Evolutionary conservation across 495 filamentous ascomycete genomes (phyloP).

Genomic region (Aspergillus bertholletiae): DNA sequence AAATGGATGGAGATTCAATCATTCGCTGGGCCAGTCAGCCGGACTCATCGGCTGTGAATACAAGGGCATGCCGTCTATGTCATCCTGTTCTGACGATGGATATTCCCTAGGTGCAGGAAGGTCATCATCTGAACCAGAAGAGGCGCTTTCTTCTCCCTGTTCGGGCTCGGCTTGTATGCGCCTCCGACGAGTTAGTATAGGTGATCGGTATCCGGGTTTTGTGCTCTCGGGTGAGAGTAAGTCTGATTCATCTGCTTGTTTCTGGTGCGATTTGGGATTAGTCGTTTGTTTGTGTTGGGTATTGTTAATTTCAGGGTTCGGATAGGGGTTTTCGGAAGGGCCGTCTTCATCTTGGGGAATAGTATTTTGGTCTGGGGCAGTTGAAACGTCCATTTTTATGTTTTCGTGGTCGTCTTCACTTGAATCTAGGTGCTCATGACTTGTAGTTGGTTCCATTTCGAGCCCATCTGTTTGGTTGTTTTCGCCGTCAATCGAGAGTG

Average conservation of each 20-base stretch:
- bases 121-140: conserved; percentile 1
- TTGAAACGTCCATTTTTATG: conserved; percentile 11
- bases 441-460: not conserved
- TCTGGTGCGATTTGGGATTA: not conserved
- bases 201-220: not conserved
- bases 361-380: not conserved
- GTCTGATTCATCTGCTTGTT: not conserved
- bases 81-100: not conserved
- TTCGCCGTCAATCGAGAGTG: not conserved
- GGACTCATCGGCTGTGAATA: conserved; percentile 7
- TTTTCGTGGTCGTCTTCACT: conserved; percentile 8
- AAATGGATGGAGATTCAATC: not conserved
- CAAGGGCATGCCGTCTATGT: not conserved
- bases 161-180: not conserved
- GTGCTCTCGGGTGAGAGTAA: not conserved
- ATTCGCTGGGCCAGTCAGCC: not conserved
- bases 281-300: not conserved
- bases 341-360: not conserved
- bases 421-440: not conserved
- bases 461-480: not conserved
- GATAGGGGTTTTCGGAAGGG: not conserved
- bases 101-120: not conserved
- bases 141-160: not conserved
- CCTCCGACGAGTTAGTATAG: not conserved
- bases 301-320: not conserved